Evolutionary conservation across 352 stramenopile genomes (phyloP), one percentile per base, ranked within the genome.

Genomic region (Phytophthora constricta): DNA sequence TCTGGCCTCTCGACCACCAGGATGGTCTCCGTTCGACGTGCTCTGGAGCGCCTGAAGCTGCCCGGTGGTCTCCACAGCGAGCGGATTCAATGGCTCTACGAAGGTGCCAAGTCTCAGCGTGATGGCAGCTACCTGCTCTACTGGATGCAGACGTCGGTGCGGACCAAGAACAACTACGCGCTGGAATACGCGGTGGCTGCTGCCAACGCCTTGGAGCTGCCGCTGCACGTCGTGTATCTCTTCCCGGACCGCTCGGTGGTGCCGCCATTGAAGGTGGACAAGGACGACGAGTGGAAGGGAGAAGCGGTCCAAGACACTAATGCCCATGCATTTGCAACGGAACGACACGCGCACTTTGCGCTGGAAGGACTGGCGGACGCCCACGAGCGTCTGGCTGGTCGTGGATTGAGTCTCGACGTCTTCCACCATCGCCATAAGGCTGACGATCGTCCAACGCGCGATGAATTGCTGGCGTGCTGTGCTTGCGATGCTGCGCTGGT

Each of bases 81-180:
- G 62, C 82, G 86, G 39, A 68, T 94, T 13, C 79, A 90, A 70
- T 94, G 86, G 86, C 69, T 92, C 28, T 91, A 88, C 57, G 80
- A 92, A 54, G 86, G 86, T 27, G 25, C 65, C 25, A 66, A 46
- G 45, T 26, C 53, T 0, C 61, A 50, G 16, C 5, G 2, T 16
- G 17, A 70, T 37, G 28, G 22, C 50, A 26, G 64, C 62, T 83
- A 90, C 39, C 58, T 96, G 43, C 72, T 96, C 59, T 96, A 96
- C 72, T 96, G 88, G 88, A 96, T 96, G 88, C 88, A 96, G 62
- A 93, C 86, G 43, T 89, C 85, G 2, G 82, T 95, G 67, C 88
- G 88, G 41, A 72, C 84, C 25, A 86, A 89, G 48, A 87, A 92
- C 74, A 96, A 96, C 60, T 94, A 93, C 67, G 70, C 86, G 46